Conservation (phyloP, 768 basidiomycete genomes). For the Macrolepiota albuminosa region DNA sequence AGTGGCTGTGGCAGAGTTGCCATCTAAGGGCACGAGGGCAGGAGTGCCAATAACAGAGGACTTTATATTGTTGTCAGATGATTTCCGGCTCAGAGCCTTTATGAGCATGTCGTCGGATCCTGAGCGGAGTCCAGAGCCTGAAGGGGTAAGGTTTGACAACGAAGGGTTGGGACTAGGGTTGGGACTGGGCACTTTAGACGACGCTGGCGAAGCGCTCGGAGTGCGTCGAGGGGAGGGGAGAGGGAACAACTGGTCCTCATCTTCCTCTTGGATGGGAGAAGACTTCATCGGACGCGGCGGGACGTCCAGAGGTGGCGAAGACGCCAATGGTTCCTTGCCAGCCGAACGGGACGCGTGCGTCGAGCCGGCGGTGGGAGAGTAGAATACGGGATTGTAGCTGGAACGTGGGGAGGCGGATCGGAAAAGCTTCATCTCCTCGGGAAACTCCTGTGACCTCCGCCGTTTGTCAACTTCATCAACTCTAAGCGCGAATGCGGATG, state of each 20-base stretch:
- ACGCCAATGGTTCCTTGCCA: conserved; percentile 5
- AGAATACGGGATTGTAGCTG: conserved; percentile 9
- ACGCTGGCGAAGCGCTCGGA: conserved; percentile 34
- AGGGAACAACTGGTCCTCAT: conserved; percentile 53
- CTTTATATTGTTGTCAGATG: background rate
- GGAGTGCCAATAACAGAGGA: background rate
- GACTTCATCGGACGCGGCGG: conserved; percentile 18
- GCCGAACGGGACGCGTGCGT: conserved; percentile 2
- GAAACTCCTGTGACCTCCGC: conserved; percentile 39
- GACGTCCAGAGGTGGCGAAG: conserved; percentile 11
- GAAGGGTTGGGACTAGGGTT: conserved; percentile 15
- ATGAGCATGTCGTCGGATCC: conserved; percentile 12
- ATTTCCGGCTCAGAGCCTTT: conserved; percentile 14
- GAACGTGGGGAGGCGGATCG: conserved; percentile 11
- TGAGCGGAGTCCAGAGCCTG: conserved; percentile 5
- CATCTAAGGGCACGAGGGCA: background rate
- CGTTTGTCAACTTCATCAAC: conserved; percentile 67
- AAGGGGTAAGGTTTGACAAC: conserved; percentile 8
- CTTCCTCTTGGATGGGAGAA: conserved; percentile 47
- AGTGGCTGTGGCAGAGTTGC: background rate
- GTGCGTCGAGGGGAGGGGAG: conserved; percentile 56
- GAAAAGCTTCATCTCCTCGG: conserved; percentile 14
- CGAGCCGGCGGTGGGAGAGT: conserved; percentile 14
- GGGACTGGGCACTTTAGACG: conserved; percentile 19
- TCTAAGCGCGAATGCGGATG: conserved; percentile 33